Evolutionary conservation across 78 protist species (phyloP), one percentile per base, ranked within the genome.

Genomic region (Pelomyxa schiedti): DNA sequence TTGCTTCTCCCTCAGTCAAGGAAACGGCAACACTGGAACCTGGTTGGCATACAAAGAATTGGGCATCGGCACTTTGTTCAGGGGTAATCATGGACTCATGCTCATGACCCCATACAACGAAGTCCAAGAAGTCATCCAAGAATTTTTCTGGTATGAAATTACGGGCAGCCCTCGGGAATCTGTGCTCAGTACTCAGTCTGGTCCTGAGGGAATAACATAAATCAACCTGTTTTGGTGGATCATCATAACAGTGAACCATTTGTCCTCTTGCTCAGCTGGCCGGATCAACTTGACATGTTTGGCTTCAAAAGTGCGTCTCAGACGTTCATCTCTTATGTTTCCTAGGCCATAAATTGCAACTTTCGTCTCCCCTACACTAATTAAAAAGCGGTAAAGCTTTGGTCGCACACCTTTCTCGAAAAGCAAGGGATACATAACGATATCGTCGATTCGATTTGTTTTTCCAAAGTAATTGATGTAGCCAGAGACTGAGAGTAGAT

Each of bases 101-200:
- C 87, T 95, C 98, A 66, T 93, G 97, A 0, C 98, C 99, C 99
- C 99, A 97, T 1, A 96, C 0, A 24, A 94, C 96, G 28, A 95
- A 74, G 83, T 97, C 92, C 1, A 96, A 16, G 66, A 82, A 91
- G 9, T 30, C 43, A 3, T 82, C 87, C 8, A 96, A 81, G 88
- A 88, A 70, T 26, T 71, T 26, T 38, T 92, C 97, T 52, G 74
- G 86, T 7, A 96, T 72, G 78, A 74, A 83, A 39, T 78, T 87
- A 66, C 87, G 89, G 6, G 76, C 69, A 29, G 75, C 79, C 68
- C 76, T 89, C 2, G 77, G 83, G 4, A 42, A 87, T 0, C 92
- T 74, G 41, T 9, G n/a, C n/a, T n/a, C n/a, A n/a, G n/a, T n/a
- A n/a, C n/a, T n/a, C n/a, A 63, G 1, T 4, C 30, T 30, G 72